Conservation (phyloP, 129 eudicot species). For the Escallonia rubra region DNA sequence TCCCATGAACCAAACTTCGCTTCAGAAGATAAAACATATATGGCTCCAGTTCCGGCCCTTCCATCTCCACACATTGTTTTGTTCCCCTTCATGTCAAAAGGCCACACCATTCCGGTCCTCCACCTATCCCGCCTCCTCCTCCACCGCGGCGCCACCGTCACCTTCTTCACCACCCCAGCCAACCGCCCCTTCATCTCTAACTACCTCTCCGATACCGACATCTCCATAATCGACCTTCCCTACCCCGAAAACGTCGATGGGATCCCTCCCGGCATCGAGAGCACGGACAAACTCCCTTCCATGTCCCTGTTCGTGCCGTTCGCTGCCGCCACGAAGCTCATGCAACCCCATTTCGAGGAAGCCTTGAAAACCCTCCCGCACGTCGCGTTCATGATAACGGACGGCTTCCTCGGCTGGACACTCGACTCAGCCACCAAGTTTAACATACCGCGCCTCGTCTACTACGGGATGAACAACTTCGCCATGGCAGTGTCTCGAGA, state of each 20-base stretch:
- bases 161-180: constrained; percentile 63
- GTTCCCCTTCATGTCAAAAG: constrained; percentile 89
- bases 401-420: constrained; percentile 72
- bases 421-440: constrained; percentile 42
- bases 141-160: constrained; percentile 31
- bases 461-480: constrained; percentile 46
- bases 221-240: constrained; percentile 33
- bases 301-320: constrained; percentile 56
- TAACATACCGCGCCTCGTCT: constrained; percentile 53
- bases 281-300: constrained; percentile 75
- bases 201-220: constrained; percentile 17
- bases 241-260: constrained; percentile 38
- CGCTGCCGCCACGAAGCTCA: constrained; percentile 31
- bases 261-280: constrained; percentile 50
- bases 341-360: constrained; percentile 59
- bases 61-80: constrained; percentile 32
- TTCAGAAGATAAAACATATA: background rate
- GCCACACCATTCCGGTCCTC: constrained; percentile 73
- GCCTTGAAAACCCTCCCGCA: constrained; percentile 21
- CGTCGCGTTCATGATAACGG: constrained; percentile 43
- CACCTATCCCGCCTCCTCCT: constrained; percentile 48
- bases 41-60: background rate
- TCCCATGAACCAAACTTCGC: no score
- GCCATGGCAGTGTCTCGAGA: background rate
- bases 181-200: constrained; percentile 50